Conservation (phyloP, 1,284 basidiomycete genomes). For the Sutorius eximius region DNA sequence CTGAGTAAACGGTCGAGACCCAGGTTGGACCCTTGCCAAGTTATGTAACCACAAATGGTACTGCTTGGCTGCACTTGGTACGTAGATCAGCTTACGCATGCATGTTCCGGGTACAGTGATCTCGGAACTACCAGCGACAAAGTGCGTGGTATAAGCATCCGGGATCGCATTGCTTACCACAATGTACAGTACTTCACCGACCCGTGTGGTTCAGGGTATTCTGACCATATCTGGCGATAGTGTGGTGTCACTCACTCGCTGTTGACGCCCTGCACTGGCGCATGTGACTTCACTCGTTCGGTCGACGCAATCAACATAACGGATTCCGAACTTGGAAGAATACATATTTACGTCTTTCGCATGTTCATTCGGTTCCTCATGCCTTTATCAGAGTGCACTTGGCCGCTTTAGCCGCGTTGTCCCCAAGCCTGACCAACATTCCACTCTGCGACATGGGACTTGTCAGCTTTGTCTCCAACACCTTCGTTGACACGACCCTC, state of each 20-base stretch:
- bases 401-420: background rate
- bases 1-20: too few species aligned
- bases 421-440: background rate
- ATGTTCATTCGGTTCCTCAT: background rate
- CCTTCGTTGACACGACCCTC: conserved; percentile 24
- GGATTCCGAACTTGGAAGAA: background rate
- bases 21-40: too few species aligned
- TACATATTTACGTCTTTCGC: background rate
- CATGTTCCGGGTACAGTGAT: too few species aligned
- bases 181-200: too few species aligned
- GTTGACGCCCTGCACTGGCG: background rate
- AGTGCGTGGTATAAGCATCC: background rate
- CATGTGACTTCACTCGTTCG: background rate
- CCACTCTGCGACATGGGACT: conserved; percentile 12
- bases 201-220: background rate
- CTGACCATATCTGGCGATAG: background rate
- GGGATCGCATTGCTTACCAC: too few species aligned
- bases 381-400: conserved; percentile 10
- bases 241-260: background rate
- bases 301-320: background rate
- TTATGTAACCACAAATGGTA: too few species aligned
- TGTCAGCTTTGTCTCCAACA: conserved; percentile 12
- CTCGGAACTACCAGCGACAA: too few species aligned
- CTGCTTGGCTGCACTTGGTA: too few species aligned
- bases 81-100: too few species aligned